Base-by-base conservation (phyloP, 345 rosid genomes). In the Bruguiera sexangula region DNA sequence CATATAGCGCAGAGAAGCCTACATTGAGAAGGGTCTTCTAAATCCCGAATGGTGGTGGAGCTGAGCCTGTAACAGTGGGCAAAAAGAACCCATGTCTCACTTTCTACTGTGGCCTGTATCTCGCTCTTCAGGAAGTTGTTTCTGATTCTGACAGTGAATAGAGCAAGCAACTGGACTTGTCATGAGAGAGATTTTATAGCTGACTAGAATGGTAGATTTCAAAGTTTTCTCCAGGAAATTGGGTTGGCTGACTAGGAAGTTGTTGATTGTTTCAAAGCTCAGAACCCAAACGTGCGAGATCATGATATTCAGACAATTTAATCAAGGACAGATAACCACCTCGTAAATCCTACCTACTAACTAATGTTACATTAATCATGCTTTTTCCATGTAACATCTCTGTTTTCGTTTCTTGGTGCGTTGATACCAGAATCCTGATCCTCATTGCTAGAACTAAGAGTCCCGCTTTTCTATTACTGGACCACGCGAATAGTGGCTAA, bases 11-110 rank as follows among this genome's bases (percentile, higher is more conserved):
- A 5, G 82, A 82, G 79, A 86, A 96, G 76, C 96, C 99, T 65
- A 81, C 89, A 0, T 87, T 86, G 83, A 89, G 98, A 72, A 88
- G 89, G 75, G 89, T 88, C 21, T 83, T 94, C 67, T 96, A 91
- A 79, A 84, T 94, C 57, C 86, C 89, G 51, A 83, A 86, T 67
- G 83, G 84, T 6, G 97, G 29, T 27, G 29, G 91, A 71, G 82
- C 77, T 2, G 90, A 84, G 69, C 88, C 82, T 8, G 22, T 76
- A 6, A 60, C 68, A 0, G 89, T 89, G 57, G 89, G 96, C 0
- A 87, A 62, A 84, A 75, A 67, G 85, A 95, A 95, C 73, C 97
- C 99, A 2, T 84, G 84, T 68, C 82, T 92, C 27, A 82, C 92
- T 51, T 92, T 92, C 86, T 80, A 93, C 26, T 71, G 80, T 48